Percentiles rank a stretch among this genome's conserved stretches.
phyloP scores from a whole-genome alignment of 495 filamentous ascomycete genomes.

The Saxophila tyrrhenica region DNA sequence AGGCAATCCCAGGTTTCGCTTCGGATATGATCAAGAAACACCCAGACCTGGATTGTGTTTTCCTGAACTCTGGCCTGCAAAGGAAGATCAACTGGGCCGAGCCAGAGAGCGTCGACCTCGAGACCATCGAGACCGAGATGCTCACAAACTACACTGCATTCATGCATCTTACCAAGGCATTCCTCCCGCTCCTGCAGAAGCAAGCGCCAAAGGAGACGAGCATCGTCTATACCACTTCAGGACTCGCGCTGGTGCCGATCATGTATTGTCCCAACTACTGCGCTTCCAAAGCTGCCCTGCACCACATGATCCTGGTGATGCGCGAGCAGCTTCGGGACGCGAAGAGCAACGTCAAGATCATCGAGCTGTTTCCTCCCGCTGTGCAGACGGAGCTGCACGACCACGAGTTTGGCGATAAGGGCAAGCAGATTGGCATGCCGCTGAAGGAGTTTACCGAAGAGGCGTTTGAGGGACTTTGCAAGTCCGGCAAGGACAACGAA shows the following conservation, averaged over 20 bases:
- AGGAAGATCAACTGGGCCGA: conserved; percentile 48
- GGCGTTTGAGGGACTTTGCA: conserved; percentile 39
- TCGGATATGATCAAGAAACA: conserved; percentile 43
- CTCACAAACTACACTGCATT: conserved; percentile 57
- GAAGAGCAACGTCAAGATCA: conserved; percentile 37
- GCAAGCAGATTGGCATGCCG: conserved; percentile 45
- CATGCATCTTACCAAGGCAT: conserved; percentile 47
- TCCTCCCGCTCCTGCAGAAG: conserved; percentile 51
- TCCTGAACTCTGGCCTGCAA: conserved; percentile 51
- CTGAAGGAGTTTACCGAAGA: conserved; percentile 47
- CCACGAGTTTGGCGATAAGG: conserved; percentile 31
- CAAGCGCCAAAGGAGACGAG: conserved; percentile 31
- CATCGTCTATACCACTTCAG: conserved; percentile 42
- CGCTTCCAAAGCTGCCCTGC: conserved; percentile 45
- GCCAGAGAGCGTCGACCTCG: conserved; percentile 46
- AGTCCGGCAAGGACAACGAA: conserved; percentile 36
- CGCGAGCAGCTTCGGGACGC: conserved; percentile 45
- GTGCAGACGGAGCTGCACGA: conserved; percentile 53
- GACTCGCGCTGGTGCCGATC: conserved; percentile 44
- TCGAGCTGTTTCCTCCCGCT: conserved; percentile 56
- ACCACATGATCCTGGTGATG: conserved; percentile 44
- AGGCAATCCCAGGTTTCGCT: conserved; percentile 46
- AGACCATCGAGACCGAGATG: conserved; percentile 42
- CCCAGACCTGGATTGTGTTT: conserved; percentile 43
- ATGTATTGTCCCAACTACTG: conserved; percentile 42